Evolutionary conservation across 768 basidiomycete species (phyloP), one percentile per base, ranked within the genome.

Genomic region (Termitomyces sp.): DNA sequence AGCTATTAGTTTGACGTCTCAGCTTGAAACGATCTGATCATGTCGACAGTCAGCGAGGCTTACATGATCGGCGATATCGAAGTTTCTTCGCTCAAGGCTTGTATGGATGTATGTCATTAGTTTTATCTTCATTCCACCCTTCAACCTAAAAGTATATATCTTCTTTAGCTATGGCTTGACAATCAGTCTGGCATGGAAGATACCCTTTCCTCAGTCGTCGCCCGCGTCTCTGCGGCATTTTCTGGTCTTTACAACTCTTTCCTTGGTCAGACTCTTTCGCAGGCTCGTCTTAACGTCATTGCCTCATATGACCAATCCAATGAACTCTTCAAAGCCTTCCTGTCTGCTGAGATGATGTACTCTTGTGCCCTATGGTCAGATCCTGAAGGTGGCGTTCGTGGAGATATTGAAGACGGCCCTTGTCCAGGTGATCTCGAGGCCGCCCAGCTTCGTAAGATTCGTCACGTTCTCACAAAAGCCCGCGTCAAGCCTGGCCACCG

Each of bases 291-390:
- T 23, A 91, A 91, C 62, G 88, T 81, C 15, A 87, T 86, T 55
- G 88, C 91, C 3, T 92, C 91, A 69, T 96, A 96, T 64, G 94
- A 96, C 70, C 90, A 94, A 64, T 93, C 91, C 19, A 96, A 96
- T 65, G 85, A 87, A 59, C 78, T 94, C 58, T 95, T 94, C 76
- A 85, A 89, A 77, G 82, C 87, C 47, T 89, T 93, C 76, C 75
- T 94, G 23, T 89, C 86, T 62, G 77, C 82, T 53, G 93, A 95
- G 70, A 95, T 96, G 94, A 95, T 93, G 83, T 96, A 94, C 71
- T 94, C 91, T 0, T 93, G 91, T 68, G 94, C 83, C 1, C 79
- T 95, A 53, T 96, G 90, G 86, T 75, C 74, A 49, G 81, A 86
- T n/a, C 75, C 84, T 10, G 91, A 95, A 66, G 86, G 85, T 56